Conservation (phyloP, 163 green algal species). For the Volvox carteri region DNA sequence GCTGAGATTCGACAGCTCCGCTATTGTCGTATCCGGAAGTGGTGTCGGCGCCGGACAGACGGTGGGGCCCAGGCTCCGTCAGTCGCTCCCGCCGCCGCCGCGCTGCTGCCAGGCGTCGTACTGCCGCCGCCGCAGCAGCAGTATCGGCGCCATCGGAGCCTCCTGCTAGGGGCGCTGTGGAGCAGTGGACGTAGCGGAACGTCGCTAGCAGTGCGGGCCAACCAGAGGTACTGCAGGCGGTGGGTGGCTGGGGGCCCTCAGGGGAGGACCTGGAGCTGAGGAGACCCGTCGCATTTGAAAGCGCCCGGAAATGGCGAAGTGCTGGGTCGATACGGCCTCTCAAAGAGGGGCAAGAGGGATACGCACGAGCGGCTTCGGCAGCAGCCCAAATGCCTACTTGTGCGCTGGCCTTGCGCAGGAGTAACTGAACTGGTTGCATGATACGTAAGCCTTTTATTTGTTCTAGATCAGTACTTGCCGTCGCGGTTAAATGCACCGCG, state of each 20-base stretch:
- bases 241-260: not conserved
- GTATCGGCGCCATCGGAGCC: not conserved
- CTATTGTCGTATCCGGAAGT: not conserved
- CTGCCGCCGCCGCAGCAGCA: not conserved
- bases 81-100: slow-evolving; percentile 11
- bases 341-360: not conserved
- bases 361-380: not conserved
- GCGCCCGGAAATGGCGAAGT: not conserved
- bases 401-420: slow-evolving; percentile 1
- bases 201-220: not conserved
- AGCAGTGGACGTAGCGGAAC: not conserved
- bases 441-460: not conserved
- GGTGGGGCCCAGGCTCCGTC: not conserved
- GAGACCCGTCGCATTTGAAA: not conserved
- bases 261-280: not conserved
- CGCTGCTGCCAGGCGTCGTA: slow-evolving; percentile 24
- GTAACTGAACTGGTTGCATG: not conserved
- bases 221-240: not conserved
- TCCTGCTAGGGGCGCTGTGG: not conserved
- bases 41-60: not conserved
- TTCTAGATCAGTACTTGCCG: slow-evolving; percentile 16
- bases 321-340: not conserved
- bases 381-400: not conserved
- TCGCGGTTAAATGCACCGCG: slow-evolving; percentile 18
- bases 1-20: not conserved